Conservation (phyloP, 2,329 filamentous ascomycete genomes). For the Chaetothyriales sp. region DNA sequence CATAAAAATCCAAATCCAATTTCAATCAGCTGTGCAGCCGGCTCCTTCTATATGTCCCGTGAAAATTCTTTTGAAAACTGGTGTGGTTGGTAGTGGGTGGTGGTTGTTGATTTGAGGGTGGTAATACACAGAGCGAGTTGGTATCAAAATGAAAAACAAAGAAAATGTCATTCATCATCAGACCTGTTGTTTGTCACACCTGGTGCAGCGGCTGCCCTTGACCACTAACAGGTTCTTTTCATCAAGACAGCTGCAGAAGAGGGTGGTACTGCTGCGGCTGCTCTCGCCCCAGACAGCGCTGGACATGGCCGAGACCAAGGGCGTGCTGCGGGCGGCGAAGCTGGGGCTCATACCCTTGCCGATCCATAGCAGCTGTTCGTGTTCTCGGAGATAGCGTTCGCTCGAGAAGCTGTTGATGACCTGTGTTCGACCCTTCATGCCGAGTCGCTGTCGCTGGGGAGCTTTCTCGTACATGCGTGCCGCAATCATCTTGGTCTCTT, state of each 20-base stretch:
- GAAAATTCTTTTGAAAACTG: no score
- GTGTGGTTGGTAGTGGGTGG: no score
- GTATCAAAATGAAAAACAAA: no score
- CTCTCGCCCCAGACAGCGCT: neutral
- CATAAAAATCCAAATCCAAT: no score
- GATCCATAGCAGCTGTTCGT: constrained; percentile 46
- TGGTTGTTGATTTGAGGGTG: no score
- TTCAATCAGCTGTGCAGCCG: no score
- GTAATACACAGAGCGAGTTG: no score
- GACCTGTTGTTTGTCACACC: neutral
- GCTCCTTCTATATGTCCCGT: no score
- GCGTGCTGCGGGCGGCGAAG: neutral
- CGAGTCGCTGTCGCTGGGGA: constrained; percentile 40
- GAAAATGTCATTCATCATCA: no score
- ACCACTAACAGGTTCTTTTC: neutral
- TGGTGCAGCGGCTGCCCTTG: neutral
- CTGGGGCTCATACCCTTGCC: constrained; percentile 18
- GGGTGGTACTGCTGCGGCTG: neutral
- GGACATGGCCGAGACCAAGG: neutral
- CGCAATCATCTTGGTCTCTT: constrained; percentile 40
- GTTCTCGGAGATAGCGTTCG: constrained; percentile 45
- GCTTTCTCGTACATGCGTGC: constrained; percentile 46
- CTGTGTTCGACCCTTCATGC: constrained; percentile 43
- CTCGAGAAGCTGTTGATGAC: constrained; percentile 46
- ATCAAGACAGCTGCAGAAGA: neutral